Base-by-base conservation (phyloP, 192 early-diverging fungal genomes). In the Coemansia javaensis region DNA sequence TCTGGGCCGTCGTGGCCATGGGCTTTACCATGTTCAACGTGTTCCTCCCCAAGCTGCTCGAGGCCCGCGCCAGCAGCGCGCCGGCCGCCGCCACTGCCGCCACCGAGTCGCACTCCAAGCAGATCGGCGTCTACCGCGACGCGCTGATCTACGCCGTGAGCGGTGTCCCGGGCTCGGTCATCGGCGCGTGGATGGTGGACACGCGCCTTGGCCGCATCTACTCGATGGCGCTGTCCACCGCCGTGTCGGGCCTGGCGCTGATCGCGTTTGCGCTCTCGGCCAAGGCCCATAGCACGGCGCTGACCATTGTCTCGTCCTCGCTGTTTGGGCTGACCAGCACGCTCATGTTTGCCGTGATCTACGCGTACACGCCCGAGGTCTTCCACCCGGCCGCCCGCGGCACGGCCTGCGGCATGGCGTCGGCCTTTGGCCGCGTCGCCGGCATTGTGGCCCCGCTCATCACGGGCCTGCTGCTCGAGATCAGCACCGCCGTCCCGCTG, bases 1-100 rank as follows among this genome's bases (percentile, higher is more conserved):
- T 93, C 34, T 93, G 90, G 90, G 74, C 78, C 0, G 53, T 89
- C 14, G 81, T 86, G 5, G 72, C 87, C 1, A 63, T 89, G 56
- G 89, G 85, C 0, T 93, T 83, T 52, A 90, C 84, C n/a, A 90
- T 89, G 77, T 91, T 93, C 58, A 91, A 91, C 62, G 86, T 84
- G 7, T 91, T 91, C 51, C 49, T 90, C 11, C 87, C 90, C 22
- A 85, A 89, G 52, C 84, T 86, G 23, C 73, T 93, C 11, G 83
- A 85, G 47, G 65, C 73, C 4, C 77, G 28, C 28, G 36, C 33
- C 2, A 15, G 36, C 6, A 18, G 13, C 30, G 45, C 20, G 21
- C 31, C 18, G 1, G 18, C 44, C 2, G 34, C 56, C 2, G 32
- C 20, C 20, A 24, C 18, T 0, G 18, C 44, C 2, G 34, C 56